Evolutionary conservation across 2,329 filamentous ascomycete species (phyloP), one percentile per base, ranked within the genome.

Genomic region (Alternaria incomplexa): DNA sequence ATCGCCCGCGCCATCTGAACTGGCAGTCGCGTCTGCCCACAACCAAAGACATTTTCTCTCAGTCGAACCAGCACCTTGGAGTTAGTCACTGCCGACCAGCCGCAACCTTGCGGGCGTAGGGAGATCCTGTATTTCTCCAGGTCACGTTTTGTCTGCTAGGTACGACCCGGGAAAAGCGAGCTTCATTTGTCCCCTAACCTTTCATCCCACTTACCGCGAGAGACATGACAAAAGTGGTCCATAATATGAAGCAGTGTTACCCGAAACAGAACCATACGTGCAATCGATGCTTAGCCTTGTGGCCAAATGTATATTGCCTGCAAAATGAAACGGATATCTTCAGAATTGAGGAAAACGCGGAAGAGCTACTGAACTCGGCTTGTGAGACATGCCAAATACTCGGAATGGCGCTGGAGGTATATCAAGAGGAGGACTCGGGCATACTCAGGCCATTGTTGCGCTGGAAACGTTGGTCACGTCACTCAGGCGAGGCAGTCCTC

Each of bases 201-300:
- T 32, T 32, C 13, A 4, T 32, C 2, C 30, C 30, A 32, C 6
- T 6, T 5, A 36, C 4, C 9, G 1, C 15, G 32, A 10, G 15
- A 15, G 4, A 0, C 32, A 40, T 40, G 9, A 3, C 4, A 2
- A 10, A 17, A 10, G 1, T 1, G 15, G 15, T 40, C 9, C 8
- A 40, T 5, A 0, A 40, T 0, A 1, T 0, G 32, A 1, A 6
- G 15, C 32, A n/a, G 10, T 17, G 1, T 0, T 1, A 40, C 5
- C 36, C 9, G 36, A 6, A 3, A 6, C 0, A 3, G 3, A 40
- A 5, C 3, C 8, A 40, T 1, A 1, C 5, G 3, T 40, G 36
- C 36, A 4, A 40, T 11, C 36, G 36, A 11, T 40, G 36, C 36
- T 40, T 17, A 1, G 0, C 5, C 3, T 5, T 40, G 1, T 40